Percentiles rank a stretch among this genome's conserved stretches.
phyloP scores from a whole-genome alignment of 2,329 filamentous ascomycete species.

The Epichloe elymi region DNA sequence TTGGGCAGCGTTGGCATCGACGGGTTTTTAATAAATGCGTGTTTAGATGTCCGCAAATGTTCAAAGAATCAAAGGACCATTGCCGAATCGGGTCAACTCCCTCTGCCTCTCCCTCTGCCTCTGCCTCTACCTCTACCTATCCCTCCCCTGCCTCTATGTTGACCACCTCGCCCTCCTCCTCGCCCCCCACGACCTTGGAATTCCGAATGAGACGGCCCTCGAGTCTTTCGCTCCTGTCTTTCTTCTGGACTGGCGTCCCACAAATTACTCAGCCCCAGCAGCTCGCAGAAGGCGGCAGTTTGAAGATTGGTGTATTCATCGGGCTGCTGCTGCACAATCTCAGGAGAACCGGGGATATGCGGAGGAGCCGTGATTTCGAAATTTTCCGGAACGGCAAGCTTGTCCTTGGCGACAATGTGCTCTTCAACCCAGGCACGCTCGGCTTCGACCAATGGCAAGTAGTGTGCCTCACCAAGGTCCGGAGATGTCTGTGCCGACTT shows the following conservation, averaged over 20 bases:
- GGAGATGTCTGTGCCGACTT: conserved; percentile 36
- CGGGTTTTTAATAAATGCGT: too few relatives aligned
- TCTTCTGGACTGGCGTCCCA: conserved; percentile 65
- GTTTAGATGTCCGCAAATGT: too few relatives aligned
- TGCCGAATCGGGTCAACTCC: neutral
- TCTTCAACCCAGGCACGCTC: conserved; percentile 72
- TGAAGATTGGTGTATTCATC: conserved; percentile 79
- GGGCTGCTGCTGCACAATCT: conserved; percentile 49
- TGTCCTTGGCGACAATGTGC: conserved; percentile 49
- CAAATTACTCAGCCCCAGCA: conserved; percentile 64
- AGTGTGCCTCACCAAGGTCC: conserved; percentile 56
- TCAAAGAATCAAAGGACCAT: neutral
- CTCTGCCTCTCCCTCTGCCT: neutral
- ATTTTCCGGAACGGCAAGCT: conserved; percentile 60
- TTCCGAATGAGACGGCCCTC: conserved; percentile 38
- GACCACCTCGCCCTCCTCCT: conserved; percentile 12
- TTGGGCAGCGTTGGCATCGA: too few relatives aligned
- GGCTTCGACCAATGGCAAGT: conserved; percentile 52
- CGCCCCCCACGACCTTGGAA: conserved; percentile 20
- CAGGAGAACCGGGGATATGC: conserved; percentile 44
- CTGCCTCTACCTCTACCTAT: conserved; percentile 3
- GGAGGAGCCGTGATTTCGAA: conserved; percentile 66
- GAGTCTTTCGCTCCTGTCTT: conserved; percentile 41
- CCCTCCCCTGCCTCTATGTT: conserved; percentile 9
- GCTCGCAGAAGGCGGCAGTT: conserved; percentile 65